These are phyloP conservation scores for Nepenthes gracilis DNA, from an alignment of 148 eudicot genomes.

Conservation along the genomic window DNA sequence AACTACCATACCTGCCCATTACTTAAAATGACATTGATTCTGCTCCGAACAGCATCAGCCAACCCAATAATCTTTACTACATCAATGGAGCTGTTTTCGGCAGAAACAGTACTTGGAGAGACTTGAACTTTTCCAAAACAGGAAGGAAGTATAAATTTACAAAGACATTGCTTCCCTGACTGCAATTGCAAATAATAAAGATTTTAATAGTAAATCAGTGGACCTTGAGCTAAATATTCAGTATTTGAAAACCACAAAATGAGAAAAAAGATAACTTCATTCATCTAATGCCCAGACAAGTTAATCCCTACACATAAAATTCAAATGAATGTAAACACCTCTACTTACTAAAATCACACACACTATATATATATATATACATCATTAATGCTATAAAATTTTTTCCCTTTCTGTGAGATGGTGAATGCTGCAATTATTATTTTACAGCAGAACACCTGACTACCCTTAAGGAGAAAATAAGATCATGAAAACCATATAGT, in stretches of 20 bases:
- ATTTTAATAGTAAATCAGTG: background rate
- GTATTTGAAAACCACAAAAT: background rate
- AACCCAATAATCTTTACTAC: slow-evolving; percentile 58
- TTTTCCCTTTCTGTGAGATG: too few species aligned
- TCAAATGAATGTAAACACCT: too few species aligned
- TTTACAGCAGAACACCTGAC: too few species aligned
- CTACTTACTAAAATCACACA: too few species aligned
- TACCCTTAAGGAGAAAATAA: too few species aligned
- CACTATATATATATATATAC: too few species aligned
- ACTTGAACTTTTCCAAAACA: slow-evolving; percentile 21
- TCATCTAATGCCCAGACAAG: too few species aligned
- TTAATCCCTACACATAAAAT: too few species aligned
- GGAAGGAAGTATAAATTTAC: slow-evolving; percentile 56
- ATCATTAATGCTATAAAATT: too few species aligned
- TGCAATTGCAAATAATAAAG: slow-evolving; percentile 22
- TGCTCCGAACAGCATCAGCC: slow-evolving; percentile 80
- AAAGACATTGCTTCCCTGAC: slow-evolving; percentile 93
- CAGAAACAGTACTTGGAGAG: slow-evolving; percentile 18
- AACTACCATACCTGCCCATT: slow-evolving; percentile 57
- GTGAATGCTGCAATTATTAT: too few species aligned
- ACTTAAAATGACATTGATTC: slow-evolving; percentile 58
- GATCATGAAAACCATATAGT: too few species aligned
- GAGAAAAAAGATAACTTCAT: too few species aligned
- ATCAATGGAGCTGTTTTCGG: slow-evolving; percentile 22
- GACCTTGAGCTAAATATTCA: background rate